These are phyloP conservation scores for Lepiota brunneoincarnata DNA, from an alignment of 768 basidiomycete genomes.

Conservation along the genomic window DNA sequence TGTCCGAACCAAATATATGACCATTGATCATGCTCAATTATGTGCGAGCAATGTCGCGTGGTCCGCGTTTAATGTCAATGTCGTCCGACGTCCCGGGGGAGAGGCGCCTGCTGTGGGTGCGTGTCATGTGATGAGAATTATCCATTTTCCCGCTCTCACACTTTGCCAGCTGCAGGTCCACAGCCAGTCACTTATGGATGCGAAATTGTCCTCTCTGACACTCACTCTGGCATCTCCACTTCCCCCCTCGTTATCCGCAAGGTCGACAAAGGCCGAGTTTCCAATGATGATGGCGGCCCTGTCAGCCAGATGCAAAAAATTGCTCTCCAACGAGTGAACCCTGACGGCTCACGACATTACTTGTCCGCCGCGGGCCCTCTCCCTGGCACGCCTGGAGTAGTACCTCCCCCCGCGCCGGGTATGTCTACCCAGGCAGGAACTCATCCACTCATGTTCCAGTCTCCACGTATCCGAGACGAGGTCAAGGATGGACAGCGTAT, in stretches of 20 bases:
- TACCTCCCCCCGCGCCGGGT: constrained; percentile 70
- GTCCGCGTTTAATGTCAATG: constrained; percentile 94
- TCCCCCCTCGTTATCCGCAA: constrained; percentile 87
- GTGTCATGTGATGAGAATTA: constrained; percentile 54
- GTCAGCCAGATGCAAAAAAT: constrained; percentile 98
- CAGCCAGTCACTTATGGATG: constrained; percentile 91
- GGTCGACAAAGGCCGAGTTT: constrained; percentile 86
- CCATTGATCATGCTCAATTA: constrained; percentile 77
- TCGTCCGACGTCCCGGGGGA: constrained; percentile 73
- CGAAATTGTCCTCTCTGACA: constrained; percentile 82
- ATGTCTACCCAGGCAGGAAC: constrained; percentile 75
- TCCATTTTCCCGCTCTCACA: constrained; percentile 32
- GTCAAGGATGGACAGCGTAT: constrained; percentile 72
- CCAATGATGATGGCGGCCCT: constrained; percentile 86
- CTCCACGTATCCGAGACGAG: constrained; percentile 80
- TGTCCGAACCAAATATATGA: constrained; percentile 97
- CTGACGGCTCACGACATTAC: constrained; percentile 83
- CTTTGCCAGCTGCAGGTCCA: constrained; percentile 51
- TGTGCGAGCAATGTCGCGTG: constrained; percentile 90
- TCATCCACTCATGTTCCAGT: constrained; percentile 76
- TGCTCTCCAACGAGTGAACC: constrained; percentile 80
- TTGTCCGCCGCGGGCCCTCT: constrained; percentile 85
- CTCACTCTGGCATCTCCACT: constrained; percentile 81
- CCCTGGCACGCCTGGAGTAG: constrained; percentile 69
- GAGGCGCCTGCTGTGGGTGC: constrained; percentile 56